Conservation (phyloP, 1,139 yeast species). For the Blastobotrys arbuscula region DNA sequence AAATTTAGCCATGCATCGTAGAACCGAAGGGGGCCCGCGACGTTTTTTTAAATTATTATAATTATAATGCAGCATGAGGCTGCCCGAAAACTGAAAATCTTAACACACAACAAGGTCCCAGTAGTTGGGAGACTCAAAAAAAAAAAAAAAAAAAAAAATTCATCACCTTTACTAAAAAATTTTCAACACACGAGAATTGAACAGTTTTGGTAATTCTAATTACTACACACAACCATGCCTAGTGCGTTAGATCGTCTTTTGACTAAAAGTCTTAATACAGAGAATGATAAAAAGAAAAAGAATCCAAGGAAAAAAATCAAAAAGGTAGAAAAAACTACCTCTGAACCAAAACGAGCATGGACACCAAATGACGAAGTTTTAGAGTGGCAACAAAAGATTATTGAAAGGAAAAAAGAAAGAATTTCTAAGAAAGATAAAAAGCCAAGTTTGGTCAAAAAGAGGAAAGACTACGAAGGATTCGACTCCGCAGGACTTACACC, state of each 20-base stretch:
- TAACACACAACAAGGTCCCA: no score
- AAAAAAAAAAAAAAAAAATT: no score
- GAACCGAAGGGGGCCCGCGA: no score
- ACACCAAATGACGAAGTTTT: slow-evolving; percentile 10
- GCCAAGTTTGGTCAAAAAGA: slow-evolving; percentile 4
- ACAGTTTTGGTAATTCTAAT: no score
- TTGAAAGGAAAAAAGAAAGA: slow-evolving; percentile 2
- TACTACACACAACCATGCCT: not conserved
- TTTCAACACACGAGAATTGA: not conserved
- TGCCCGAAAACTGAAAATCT: no score
- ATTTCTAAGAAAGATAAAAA: not conserved
- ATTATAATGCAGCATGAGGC: no score
- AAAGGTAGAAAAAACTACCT: slow-evolving; percentile 2
- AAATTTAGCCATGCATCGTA: no score
- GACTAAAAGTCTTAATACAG: slow-evolving; percentile 1
- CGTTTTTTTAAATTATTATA: no score
- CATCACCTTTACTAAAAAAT: not conserved
- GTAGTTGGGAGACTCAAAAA: no score
- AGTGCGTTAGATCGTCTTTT: slow-evolving; percentile 12
- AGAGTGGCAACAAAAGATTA: slow-evolving; percentile 12
- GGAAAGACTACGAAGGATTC: slow-evolving; percentile 11
- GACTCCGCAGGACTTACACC: slow-evolving; percentile 63
- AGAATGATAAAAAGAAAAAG: slow-evolving; percentile 4
- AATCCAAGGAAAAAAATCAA: slow-evolving; percentile 7
- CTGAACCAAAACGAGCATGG: slow-evolving; percentile 5